Evolutionary conservation across 805 yeast species (phyloP).

Genomic region (Sporopachydermia quercuum): DNA sequence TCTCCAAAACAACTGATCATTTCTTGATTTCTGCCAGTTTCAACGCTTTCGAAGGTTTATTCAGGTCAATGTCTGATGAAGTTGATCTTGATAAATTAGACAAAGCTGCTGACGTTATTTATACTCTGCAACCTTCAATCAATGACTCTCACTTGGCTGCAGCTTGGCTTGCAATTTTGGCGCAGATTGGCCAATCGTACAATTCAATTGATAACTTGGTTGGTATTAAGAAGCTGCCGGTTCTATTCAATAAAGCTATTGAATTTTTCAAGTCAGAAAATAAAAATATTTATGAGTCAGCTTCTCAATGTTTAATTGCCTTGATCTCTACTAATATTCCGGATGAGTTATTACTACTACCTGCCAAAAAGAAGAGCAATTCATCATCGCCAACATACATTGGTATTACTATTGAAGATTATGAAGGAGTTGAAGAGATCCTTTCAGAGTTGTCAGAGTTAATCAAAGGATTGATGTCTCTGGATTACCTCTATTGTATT

Average conservation of each 20-base stretch:
- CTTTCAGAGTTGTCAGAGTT: conserved; percentile 33
- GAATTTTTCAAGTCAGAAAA: conserved; percentile 56
- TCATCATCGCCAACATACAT: no score
- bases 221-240: conserved; percentile 43
- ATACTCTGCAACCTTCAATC: conserved; percentile 66
- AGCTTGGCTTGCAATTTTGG: conserved; percentile 89
- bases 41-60: conserved; percentile 68
- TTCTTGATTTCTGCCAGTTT: conserved; percentile 72
- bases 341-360: conserved; percentile 39
- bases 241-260: conserved; percentile 38
- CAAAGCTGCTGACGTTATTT: conserved; percentile 51
- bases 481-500: conserved; percentile 64
- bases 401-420: conserved; percentile 33
- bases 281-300: conserved; percentile 52
- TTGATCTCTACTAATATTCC: conserved; percentile 54
- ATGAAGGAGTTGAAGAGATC: conserved; percentile 41
- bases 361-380: conserved; percentile 22
- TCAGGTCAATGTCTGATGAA: conserved; percentile 42
- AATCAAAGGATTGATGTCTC: conserved; percentile 46
- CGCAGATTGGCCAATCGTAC: conserved; percentile 56
- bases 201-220: conserved; percentile 34
- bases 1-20: conserved; percentile 75
- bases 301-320: conserved; percentile 79
- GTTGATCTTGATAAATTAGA: conserved; percentile 47
- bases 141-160: conserved; percentile 81